Percentiles rank a stretch among this genome's conserved stretches.
phyloP scores from a whole-genome alignment of 805 yeast genomes.

The Myxozyma sirexii region DNA sequence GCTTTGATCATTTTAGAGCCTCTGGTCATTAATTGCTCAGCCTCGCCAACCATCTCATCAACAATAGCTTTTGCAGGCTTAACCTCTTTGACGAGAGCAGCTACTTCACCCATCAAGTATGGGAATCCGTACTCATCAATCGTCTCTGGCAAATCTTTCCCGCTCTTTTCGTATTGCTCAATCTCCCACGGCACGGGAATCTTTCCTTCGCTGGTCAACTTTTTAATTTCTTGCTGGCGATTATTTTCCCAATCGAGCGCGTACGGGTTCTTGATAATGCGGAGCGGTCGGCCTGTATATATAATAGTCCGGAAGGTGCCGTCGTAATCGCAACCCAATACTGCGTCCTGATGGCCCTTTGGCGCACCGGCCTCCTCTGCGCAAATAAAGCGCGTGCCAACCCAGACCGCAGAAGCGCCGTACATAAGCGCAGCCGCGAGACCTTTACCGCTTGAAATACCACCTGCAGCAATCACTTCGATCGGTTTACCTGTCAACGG shows the following conservation, averaged over 20 bases:
- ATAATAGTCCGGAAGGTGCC: constrained; percentile 37
- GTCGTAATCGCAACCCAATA: constrained; percentile 31
- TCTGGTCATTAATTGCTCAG: constrained; percentile 22
- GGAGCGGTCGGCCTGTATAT: constrained; percentile 38
- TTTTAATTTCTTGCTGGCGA: constrained; percentile 35
- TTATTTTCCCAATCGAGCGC: constrained; percentile 37
- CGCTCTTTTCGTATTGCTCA: constrained; percentile 33
- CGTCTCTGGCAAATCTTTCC: constrained; percentile 32
- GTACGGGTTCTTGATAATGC: constrained; percentile 35
- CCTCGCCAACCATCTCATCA: constrained; percentile 37
- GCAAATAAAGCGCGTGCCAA: constrained; percentile 39
- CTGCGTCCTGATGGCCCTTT: constrained; percentile 34
- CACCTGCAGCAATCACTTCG: constrained; percentile 39
- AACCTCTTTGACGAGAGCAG: constrained; percentile 34
- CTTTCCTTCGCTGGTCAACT: constrained; percentile 33
- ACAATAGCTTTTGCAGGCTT: constrained; percentile 37
- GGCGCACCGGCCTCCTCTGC: constrained; percentile 40
- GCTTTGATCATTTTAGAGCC: constrained; percentile 16
- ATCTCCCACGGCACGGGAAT: constrained; percentile 36
- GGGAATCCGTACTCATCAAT: constrained; percentile 33
- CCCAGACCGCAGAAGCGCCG: constrained; percentile 39
- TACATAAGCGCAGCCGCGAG: constrained; percentile 37
- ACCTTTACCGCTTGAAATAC: constrained; percentile 36
- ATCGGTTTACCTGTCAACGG: constrained; percentile 36
- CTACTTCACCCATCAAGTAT: constrained; percentile 39